phyloP scores from a whole-genome alignment of 1,284 basidiomycete genomes.

The Pholiota adiposa region DNA sequence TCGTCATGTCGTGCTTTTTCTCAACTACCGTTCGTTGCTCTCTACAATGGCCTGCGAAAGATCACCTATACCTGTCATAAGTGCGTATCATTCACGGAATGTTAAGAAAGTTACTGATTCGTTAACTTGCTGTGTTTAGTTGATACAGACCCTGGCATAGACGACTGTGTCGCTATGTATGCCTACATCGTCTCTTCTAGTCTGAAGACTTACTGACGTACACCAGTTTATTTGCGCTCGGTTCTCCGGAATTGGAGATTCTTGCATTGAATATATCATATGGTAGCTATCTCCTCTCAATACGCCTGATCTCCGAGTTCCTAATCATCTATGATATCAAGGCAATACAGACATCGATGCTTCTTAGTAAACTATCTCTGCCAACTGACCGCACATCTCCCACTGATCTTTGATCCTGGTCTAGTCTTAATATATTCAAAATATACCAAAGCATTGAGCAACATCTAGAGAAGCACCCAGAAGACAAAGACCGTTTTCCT shows the following conservation, averaged over 20 bases:
- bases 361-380: constrained; percentile 49
- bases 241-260: constrained; percentile 80
- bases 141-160: constrained; percentile 89
- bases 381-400: background rate
- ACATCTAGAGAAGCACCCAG: constrained; percentile 66
- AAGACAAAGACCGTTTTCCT: constrained; percentile 61
- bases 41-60: constrained; percentile 6
- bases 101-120: background rate
- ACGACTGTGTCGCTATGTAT: constrained; percentile 82
- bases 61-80: constrained; percentile 54
- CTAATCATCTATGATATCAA: constrained; percentile 5
- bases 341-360: constrained; percentile 50
- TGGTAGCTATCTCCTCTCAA: constrained; percentile 48
- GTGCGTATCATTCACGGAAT: constrained; percentile 38
- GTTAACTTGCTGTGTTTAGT: constrained; percentile 44
- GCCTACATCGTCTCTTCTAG: constrained; percentile 33
- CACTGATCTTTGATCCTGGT: constrained; percentile 4
- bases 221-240: constrained; percentile 65
- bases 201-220: no score
- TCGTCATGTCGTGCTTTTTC: background rate
- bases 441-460: constrained; percentile 72
- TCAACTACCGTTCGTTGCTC: background rate
- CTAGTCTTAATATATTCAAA: constrained; percentile 79
- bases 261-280: constrained; percentile 79
- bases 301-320: background rate